Evolutionary conservation across 2,329 filamentous ascomycete genomes (phyloP), one percentile per base, ranked within the genome.

Genomic region (Furcasterigmium sp.): DNA sequence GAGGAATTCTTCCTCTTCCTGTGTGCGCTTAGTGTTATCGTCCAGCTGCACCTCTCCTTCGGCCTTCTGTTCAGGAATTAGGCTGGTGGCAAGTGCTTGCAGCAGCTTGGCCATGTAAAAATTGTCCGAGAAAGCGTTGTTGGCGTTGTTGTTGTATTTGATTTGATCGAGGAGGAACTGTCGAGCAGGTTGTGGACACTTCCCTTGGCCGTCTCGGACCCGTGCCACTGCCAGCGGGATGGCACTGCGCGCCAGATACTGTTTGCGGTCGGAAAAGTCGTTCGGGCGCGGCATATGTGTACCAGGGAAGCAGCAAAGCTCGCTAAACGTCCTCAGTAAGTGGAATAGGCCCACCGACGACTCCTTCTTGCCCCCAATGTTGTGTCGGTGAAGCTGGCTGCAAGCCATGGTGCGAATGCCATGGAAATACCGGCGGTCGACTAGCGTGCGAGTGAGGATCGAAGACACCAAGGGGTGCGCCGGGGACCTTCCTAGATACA

Each of bases 361-460:
- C 42, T 84, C 79, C 45, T 84, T 76, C 42, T 73, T 68, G 19
- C 77, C 83, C 30, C 87, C 85, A 8, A 41, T 30, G 20, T 28
- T 36, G 58, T 94, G 89, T 42, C 81, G 82, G 8, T 87, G 81
- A 26, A 98, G 70, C 38, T 85, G 84, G 42, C 85, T 74, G 2
- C 89, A 87, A 8, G 93, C 93, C 72, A 93, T 84, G 5, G 83
- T 83, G 18, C 93, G 84, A 53, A 98, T 91, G 8, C 91, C 91
- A 59, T 96, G 84, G 58, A 93, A 98, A 62, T 98, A 98, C 30
- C 93, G 83, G 37, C 77, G 78, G 61, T 98, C 93, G 73, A 96
- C 86, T 21, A 97, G 70, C 1, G 93, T 98, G 41, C 93, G 82
- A 14, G 90, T 79, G 30, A 97, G 77, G 50, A 97, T 91, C 0